Conservation (phyloP, 2,329 filamentous ascomycete genomes). For the Zymoseptoria passerinii region DNA sequence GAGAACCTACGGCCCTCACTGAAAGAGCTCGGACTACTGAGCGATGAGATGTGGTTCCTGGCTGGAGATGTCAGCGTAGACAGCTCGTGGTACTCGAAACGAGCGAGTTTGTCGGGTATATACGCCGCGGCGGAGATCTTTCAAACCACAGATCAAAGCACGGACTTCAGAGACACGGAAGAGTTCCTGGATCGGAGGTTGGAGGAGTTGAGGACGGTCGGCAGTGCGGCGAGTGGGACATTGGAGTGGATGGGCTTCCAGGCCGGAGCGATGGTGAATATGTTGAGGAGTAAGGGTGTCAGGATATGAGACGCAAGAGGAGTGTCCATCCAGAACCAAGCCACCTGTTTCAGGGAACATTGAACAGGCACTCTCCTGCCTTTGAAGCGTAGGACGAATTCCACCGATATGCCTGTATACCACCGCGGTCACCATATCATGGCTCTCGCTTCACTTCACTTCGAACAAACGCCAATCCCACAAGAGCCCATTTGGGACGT, state of each 20-base stretch:
- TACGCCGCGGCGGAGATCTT: slow-evolving; percentile 73
- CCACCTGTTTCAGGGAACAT: background rate
- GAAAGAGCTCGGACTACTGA: slow-evolving; percentile 67
- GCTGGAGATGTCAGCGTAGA: slow-evolving; percentile 77
- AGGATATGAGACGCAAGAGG: slow-evolving; percentile 50
- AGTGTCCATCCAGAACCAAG: too few species aligned
- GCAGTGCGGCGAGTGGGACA: slow-evolving; percentile 54
- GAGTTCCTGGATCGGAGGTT: slow-evolving; percentile 70
- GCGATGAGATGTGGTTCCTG: slow-evolving; percentile 89
- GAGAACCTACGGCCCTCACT: slow-evolving; percentile 67
- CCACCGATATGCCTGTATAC: too few species aligned
- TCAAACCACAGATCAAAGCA: slow-evolving; percentile 81
- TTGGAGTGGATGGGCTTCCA: slow-evolving; percentile 79
- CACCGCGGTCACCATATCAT: too few species aligned
- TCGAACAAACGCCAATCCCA: background rate
- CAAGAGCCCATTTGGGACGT: background rate
- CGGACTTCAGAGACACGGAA: slow-evolving; percentile 66
- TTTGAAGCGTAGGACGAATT: too few species aligned
- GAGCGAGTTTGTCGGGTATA: slow-evolving; percentile 54
- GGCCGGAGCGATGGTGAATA: slow-evolving; percentile 65
- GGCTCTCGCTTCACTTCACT: background rate
- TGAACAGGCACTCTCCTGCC: too few species aligned
- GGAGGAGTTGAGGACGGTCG: slow-evolving; percentile 57
- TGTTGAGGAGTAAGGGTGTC: slow-evolving; percentile 79
- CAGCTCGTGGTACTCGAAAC: slow-evolving; percentile 76